Conservation (phyloP, 75 land plant genomes). For the Selaginella moellendorffii region DNA sequence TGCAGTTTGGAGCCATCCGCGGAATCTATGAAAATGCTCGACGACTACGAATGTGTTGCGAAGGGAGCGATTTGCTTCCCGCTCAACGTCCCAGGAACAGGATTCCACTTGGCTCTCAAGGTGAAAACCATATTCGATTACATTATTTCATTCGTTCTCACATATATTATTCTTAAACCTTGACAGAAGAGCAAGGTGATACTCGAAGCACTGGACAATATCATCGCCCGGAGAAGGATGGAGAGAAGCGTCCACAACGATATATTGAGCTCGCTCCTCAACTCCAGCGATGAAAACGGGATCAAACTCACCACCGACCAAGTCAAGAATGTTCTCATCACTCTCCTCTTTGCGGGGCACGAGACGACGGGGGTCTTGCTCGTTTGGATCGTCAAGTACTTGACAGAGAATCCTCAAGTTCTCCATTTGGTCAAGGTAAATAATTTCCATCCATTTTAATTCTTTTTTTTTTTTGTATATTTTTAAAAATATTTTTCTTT, state of each 20-base stretch:
- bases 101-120: conserved; percentile 1
- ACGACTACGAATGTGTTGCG: conserved; percentile 3
- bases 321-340: neutral
- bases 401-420: conserved; percentile 3
- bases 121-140: neutral
- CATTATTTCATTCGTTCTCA: too few relatives aligned
- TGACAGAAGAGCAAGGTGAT: neutral
- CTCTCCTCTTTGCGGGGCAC: conserved; percentile 4
- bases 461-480: too few relatives aligned
- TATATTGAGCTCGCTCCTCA: neutral
- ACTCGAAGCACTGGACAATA: neutral
- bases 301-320: conserved; percentile 1
- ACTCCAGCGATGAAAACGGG: neutral
- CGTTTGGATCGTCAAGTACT: conserved; percentile 10
- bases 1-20: neutral
- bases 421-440: neutral
- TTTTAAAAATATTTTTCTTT: too few relatives aligned
- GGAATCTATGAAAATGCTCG: conserved; percentile 4
- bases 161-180: too few relatives aligned
- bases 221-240: neutral
- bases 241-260: neutral
- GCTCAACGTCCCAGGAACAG: conserved; percentile 4
- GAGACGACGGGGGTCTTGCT: conserved; percentile 2
- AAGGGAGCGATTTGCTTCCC: conserved; percentile 9
- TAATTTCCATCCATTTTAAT: neutral